These are phyloP conservation scores for Yamadazyma sp. DNA, from an alignment of 805 yeast species.

Conservation along the genomic window DNA sequence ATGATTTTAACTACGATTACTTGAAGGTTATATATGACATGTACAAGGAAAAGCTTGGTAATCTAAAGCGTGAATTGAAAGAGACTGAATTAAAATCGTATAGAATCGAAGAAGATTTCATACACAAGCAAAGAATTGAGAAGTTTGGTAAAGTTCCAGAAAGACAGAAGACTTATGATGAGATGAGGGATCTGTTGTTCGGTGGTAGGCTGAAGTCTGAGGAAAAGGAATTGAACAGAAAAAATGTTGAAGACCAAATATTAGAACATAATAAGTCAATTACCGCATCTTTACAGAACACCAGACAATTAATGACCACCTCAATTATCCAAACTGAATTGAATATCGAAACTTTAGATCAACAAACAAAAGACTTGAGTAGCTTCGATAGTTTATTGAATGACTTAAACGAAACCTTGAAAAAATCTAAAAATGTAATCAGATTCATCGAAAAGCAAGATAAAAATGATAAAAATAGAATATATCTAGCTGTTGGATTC, in stretches of 20 bases:
- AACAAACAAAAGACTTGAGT: constrained; percentile 42
- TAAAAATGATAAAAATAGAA: constrained; percentile 44
- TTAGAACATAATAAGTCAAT: constrained; percentile 45
- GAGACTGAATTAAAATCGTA: constrained; percentile 27
- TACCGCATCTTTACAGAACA: constrained; percentile 44
- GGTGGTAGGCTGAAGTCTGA: constrained; percentile 17
- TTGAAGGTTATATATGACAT: constrained; percentile 3
- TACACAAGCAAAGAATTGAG: constrained; percentile 30
- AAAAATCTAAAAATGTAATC: constrained; percentile 44
- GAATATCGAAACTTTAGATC: constrained; percentile 45
- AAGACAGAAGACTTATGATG: constrained; percentile 9
- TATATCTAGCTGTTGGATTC: constrained; percentile 46
- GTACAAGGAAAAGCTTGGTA: constrained; percentile 8
- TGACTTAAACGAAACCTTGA: constrained; percentile 38
- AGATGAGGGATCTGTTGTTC: constrained; percentile 20
- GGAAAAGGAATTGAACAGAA: constrained; percentile 13
- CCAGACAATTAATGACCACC: constrained; percentile 47
- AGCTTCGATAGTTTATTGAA: constrained; percentile 40
- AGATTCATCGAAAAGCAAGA: constrained; percentile 52
- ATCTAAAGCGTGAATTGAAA: constrained; percentile 23
- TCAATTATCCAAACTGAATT: constrained; percentile 51
- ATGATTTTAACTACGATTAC: background rate
- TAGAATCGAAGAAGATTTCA: constrained; percentile 21
- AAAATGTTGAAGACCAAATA: constrained; percentile 38
- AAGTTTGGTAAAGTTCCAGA: constrained; percentile 17